Percentiles rank a stretch among this genome's conserved stretches.
Conservation (phyloP, 371 early-diverging fungal species). For the Dinochytrium kinnereticum region DNA sequence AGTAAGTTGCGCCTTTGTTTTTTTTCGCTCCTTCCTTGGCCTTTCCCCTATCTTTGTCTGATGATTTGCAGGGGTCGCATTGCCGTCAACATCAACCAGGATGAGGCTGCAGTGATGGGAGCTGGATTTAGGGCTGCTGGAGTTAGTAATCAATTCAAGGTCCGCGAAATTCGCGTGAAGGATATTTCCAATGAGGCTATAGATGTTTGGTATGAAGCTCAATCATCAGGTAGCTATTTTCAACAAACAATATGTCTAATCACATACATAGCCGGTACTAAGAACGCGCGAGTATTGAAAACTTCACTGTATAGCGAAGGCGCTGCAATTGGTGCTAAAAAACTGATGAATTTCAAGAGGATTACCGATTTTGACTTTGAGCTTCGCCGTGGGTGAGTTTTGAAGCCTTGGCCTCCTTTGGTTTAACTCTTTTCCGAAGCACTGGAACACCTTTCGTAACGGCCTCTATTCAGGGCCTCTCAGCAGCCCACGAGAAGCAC, state of each 20-base stretch:
- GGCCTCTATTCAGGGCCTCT: slow-evolving; percentile 74
- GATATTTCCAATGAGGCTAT: slow-evolving; percentile 81
- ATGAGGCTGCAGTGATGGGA: slow-evolving; percentile 95
- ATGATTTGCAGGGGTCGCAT: slow-evolving; percentile 68
- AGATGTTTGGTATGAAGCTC: slow-evolving; percentile 67
- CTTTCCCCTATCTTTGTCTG: neutral
- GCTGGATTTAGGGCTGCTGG: slow-evolving; percentile 91
- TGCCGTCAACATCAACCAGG: slow-evolving; percentile 91
- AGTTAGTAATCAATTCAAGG: slow-evolving; percentile 84
- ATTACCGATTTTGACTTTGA: slow-evolving; percentile 78
- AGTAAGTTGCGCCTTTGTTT: slow-evolving; percentile 58
- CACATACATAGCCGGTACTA: slow-evolving; percentile 6
- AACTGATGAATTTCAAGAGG: slow-evolving; percentile 84
- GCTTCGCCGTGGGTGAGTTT: slow-evolving; percentile 59
- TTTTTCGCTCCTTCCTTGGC: neutral
- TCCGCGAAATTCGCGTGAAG: slow-evolving; percentile 79
- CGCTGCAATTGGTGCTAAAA: slow-evolving; percentile 74
- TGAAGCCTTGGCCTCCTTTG: neutral
- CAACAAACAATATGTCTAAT: neutral
- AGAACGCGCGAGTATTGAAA: slow-evolving; percentile 38
- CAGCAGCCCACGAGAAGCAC: slow-evolving; percentile 69
- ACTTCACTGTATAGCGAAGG: slow-evolving; percentile 70
- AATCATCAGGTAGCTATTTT: slow-evolving; percentile 57
- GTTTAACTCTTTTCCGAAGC: neutral
- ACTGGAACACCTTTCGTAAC: slow-evolving; percentile 54